A percentile compares a stretch with the other conserved stretches of the same genome.
These are phyloP conservation scores for Colletotrichum siamense DNA, from an alignment of 2,329 filamentous ascomycete species.

Conservation along the genomic window DNA sequence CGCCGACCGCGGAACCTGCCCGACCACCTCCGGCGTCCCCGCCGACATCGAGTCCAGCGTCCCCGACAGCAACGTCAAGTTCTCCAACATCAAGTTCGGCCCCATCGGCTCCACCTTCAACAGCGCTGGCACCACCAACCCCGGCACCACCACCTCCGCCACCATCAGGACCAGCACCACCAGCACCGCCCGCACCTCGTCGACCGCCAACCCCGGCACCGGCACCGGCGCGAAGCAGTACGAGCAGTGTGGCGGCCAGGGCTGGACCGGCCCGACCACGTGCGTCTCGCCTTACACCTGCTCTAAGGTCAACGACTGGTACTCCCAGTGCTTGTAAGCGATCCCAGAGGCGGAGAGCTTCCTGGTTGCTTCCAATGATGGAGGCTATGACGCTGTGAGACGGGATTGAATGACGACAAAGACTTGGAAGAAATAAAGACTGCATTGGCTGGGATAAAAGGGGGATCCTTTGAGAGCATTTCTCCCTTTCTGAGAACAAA, in stretches of 20 bases:
- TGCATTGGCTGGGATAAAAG: conserved; percentile 2
- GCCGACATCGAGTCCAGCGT: conserved; percentile 49
- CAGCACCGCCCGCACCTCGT: conserved; percentile 5
- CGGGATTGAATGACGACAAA: not conserved
- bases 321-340: conserved; percentile 45
- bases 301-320: conserved; percentile 43
- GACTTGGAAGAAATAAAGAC: conserved; percentile 1
- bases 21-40: conserved; percentile 56
- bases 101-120: conserved; percentile 59
- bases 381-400: not conserved
- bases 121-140: not conserved
- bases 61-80: conserved; percentile 57
- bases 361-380: not conserved
- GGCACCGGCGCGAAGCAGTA: conserved; percentile 30
- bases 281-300: conserved; percentile 42
- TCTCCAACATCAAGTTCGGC: conserved; percentile 62
- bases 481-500: not conserved
- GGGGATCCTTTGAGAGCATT: not conserved
- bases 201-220: conserved; percentile 10
- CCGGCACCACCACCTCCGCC: conserved; percentile 16
- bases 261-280: conserved; percentile 38
- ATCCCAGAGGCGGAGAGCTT: not conserved
- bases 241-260: conserved; percentile 43
- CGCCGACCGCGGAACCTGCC: conserved; percentile 59
- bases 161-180: conserved; percentile 18